Conservation (phyloP, 805 yeast species). For the Candida broadrunensis region DNA sequence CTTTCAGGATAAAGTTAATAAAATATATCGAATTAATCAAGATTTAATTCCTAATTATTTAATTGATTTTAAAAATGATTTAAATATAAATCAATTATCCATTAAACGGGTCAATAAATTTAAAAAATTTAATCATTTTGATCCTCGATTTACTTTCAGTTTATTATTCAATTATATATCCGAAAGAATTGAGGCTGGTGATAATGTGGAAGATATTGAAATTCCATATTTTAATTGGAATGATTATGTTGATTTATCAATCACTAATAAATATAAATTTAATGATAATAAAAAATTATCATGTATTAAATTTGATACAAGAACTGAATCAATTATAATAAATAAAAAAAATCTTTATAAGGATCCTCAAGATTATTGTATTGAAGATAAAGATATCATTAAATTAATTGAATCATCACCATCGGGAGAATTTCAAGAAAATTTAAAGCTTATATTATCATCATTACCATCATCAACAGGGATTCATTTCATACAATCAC, state of each 20-base stretch:
- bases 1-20: background rate
- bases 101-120: background rate
- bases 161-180: conserved; percentile 14
- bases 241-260: conserved; percentile 26
- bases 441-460: background rate
- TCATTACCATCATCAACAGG: background rate
- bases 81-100: background rate
- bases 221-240: conserved; percentile 30
- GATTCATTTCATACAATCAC: background rate
- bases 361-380: conserved; percentile 17
- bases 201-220: background rate
- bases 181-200: conserved; percentile 1
- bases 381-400: conserved; percentile 19
- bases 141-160: conserved; percentile 28
- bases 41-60: background rate
- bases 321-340: conserved; percentile 7
- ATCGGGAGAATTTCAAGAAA: background rate
- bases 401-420: background rate
- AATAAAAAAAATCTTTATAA: conserved; percentile 9
- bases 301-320: conserved; percentile 18
- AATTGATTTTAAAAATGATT: background rate
- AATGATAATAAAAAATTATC: conserved; percentile 10
- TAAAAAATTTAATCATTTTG: conserved; percentile 8
- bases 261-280: conserved; percentile 13
- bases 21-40: background rate